Conservation (phyloP, 2,329 filamentous ascomycete genomes). For the Trichoderma sp. region DNA sequence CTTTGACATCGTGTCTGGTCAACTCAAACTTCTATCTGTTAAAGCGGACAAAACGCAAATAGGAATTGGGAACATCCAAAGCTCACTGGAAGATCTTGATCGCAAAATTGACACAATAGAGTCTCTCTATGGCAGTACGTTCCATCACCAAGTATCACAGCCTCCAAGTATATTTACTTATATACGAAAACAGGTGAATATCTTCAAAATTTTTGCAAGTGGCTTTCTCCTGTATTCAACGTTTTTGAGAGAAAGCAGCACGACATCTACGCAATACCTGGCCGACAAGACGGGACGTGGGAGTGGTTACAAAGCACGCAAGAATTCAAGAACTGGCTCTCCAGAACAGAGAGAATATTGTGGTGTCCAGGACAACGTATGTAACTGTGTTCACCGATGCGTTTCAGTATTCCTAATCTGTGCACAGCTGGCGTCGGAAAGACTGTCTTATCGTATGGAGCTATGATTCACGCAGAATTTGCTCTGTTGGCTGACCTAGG, state of each 20-base stretch:
- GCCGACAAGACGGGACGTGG: neutral
- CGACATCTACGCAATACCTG: neutral
- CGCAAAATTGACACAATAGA: neutral
- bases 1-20: neutral
- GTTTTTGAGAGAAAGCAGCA: neutral
- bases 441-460: neutral
- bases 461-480: neutral
- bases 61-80: neutral
- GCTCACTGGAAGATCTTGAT: neutral
- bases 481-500: neutral
- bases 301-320: neutral
- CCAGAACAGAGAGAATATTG: neutral
- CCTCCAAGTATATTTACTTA: neutral
- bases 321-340: neutral
- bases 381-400: neutral
- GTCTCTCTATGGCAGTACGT: neutral
- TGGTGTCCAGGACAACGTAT: neutral
- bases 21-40: neutral
- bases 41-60: neutral
- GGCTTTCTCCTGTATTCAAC: neutral
- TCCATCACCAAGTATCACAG: neutral
- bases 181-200: neutral
- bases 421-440: neutral
- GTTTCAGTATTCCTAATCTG: no score
- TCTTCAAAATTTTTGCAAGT: neutral